phyloP scores from a whole-genome alignment of 495 filamentous ascomycete species.

The Stereocaulon alpinum region DNA sequence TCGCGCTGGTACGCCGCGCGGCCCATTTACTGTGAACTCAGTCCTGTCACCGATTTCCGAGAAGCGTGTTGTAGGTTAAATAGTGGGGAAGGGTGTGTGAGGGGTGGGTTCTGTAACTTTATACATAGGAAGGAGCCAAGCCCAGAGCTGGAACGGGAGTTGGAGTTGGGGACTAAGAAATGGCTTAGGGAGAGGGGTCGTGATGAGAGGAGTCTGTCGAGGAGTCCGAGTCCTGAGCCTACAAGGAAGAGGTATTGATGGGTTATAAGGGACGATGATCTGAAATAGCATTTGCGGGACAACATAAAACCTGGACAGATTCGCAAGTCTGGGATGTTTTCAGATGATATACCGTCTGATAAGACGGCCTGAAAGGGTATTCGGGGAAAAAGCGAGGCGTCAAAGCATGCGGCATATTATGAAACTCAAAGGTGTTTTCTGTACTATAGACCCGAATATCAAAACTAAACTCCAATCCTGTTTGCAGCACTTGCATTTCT shows the following conservation, averaged over 20 bases:
- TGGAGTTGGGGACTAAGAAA: slow-evolving; percentile 85
- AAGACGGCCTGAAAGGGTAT: no score
- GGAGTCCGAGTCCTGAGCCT: slow-evolving; percentile 69
- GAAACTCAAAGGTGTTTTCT: not conserved
- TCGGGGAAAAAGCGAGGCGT: slow-evolving; percentile 9
- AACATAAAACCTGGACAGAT: no score
- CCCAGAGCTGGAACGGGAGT: slow-evolving; percentile 76
- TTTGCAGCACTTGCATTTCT: not conserved
- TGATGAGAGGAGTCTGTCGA: slow-evolving; percentile 68
- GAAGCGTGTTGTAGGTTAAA: slow-evolving; percentile 96
- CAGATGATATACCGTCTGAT: no score
- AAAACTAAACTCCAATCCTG: not conserved
- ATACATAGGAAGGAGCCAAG: slow-evolving; percentile 94
- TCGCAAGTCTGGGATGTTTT: no score
- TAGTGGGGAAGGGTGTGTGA: slow-evolving; percentile 86
- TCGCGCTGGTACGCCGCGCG: slow-evolving; percentile 93
- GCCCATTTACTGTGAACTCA: slow-evolving; percentile 95
- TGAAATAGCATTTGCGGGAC: no score
- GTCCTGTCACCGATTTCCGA: slow-evolving; percentile 94
- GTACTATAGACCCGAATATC: not conserved
- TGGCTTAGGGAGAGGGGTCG: slow-evolving; percentile 75
- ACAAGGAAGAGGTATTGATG: slow-evolving; percentile 54
- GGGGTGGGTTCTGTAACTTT: slow-evolving; percentile 98
- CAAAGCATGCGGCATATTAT: not conserved
- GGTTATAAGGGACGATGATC: no score